Conservation (phyloP, 768 basidiomycete genomes). For the Boletus tomentosulus region DNA sequence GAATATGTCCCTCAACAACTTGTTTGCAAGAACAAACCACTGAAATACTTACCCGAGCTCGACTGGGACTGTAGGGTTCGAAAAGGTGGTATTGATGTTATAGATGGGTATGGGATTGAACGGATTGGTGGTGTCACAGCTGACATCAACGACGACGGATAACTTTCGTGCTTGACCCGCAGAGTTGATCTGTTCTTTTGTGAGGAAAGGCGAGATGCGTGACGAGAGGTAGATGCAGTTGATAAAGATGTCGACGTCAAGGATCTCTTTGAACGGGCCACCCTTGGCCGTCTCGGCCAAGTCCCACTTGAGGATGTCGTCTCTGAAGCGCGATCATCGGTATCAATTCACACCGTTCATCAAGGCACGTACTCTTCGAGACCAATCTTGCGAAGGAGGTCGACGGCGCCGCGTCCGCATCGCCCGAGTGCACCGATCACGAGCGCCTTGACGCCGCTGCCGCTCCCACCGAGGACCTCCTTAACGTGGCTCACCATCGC, state of each 20-base stretch:
- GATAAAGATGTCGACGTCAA: constrained; percentile 96
- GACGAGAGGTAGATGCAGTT: constrained; percentile 98
- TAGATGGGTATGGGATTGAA: constrained; percentile 98
- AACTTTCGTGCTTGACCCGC: constrained; percentile 68
- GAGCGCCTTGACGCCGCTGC: constrained; percentile 75
- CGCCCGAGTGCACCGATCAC: constrained; percentile 96
- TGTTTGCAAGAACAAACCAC: neutral
- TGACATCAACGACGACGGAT: constrained; percentile 90
- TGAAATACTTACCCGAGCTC: constrained; percentile 61
- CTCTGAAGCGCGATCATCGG: constrained; percentile 41
- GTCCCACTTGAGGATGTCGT: constrained; percentile 97
- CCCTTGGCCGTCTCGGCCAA: constrained; percentile 95
- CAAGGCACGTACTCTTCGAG: constrained; percentile 70
- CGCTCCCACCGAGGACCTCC: constrained; percentile 58
- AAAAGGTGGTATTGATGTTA: constrained; percentile 88
- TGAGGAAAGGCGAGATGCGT: constrained; percentile 79
- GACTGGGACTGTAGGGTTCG: constrained; percentile 85
- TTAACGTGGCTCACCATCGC: constrained; percentile 81
- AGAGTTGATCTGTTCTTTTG: constrained; percentile 60
- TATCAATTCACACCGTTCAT: neutral
- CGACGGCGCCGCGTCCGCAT: constrained; percentile 92
- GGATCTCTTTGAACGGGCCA: constrained; percentile 92
- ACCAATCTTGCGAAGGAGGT: constrained; percentile 95
- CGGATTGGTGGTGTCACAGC: constrained; percentile 98
- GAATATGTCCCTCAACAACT: constrained; percentile 10